Evolutionary conservation across 768 basidiomycete genomes (phyloP).

Genomic region (Tephrocybe sp.): DNA sequence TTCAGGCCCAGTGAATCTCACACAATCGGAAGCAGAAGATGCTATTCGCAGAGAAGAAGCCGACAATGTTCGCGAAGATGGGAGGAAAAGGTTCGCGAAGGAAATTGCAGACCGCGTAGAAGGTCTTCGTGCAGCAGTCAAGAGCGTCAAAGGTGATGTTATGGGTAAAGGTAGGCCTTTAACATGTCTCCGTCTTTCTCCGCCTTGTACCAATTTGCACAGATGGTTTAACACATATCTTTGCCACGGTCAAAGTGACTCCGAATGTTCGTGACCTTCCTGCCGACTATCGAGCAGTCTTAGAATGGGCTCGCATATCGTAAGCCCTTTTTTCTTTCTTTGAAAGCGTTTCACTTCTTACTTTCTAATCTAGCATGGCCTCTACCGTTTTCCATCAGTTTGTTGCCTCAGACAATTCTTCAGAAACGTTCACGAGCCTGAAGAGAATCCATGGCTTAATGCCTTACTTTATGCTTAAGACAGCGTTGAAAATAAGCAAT

Average conservation of each 20-base stretch:
- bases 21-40: slow-evolving; percentile 75
- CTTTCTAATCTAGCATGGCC: slow-evolving; percentile 59
- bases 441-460: slow-evolving; percentile 95
- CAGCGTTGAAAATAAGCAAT: slow-evolving; percentile 89
- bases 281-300: slow-evolving; percentile 78
- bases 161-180: slow-evolving; percentile 66
- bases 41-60: slow-evolving; percentile 80
- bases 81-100: slow-evolving; percentile 75
- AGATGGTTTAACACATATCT: slow-evolving; percentile 91
- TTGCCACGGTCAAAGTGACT: slow-evolving; percentile 81
- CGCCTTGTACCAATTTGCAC: neutral
- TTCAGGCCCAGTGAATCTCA: slow-evolving; percentile 67
- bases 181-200: neutral
- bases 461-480: slow-evolving; percentile 97
- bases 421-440: slow-evolving; percentile 81
- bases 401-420: slow-evolving; percentile 89
- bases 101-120: slow-evolving; percentile 90
- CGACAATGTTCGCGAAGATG: slow-evolving; percentile 84
- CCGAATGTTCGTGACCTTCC: slow-evolving; percentile 77
- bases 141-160: slow-evolving; percentile 91
- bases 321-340: slow-evolving; percentile 38
- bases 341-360: slow-evolving; percentile 1
- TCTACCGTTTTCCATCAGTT: slow-evolving; percentile 96
- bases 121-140: slow-evolving; percentile 76
- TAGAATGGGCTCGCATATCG: slow-evolving; percentile 98